Evolutionary conservation across 2,329 filamentous ascomycete species (phyloP).

Genomic region (Sporothrix globosa): DNA sequence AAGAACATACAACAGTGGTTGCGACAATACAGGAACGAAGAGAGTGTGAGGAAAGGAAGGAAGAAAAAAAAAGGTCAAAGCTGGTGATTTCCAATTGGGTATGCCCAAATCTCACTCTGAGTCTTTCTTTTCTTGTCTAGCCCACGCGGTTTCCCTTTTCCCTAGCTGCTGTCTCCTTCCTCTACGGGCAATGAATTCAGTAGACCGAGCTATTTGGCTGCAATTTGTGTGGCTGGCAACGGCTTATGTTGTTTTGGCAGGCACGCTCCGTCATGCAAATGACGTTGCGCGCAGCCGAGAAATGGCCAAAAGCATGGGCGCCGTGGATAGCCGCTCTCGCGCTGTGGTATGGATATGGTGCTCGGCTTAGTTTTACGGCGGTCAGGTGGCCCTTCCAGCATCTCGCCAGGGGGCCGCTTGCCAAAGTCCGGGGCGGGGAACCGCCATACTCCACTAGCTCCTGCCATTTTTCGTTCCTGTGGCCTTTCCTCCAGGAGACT

Average conservation of each 20-base stretch:
- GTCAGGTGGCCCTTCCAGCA: neutral
- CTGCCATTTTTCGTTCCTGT: constrained; percentile 11
- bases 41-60: constrained; percentile 3
- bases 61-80: constrained; percentile 4
- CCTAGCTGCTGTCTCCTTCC: constrained; percentile 11
- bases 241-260: constrained; percentile 32
- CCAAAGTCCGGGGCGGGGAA: constrained; percentile 30
- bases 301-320: constrained; percentile 25
- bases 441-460: neutral
- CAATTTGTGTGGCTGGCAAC: constrained; percentile 33
- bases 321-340: constrained; percentile 33
- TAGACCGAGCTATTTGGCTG: constrained; percentile 23
- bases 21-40: constrained; percentile 10
- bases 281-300: constrained; percentile 26
- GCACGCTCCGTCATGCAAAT: constrained; percentile 22
- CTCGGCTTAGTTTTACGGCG: constrained; percentile 21
- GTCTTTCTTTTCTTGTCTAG: constrained; percentile 1
- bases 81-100: constrained; percentile 9
- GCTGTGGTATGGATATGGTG: neutral
- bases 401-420: constrained; percentile 3
- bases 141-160: neutral
- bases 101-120: neutral
- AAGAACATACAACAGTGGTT: constrained; percentile 5
- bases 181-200: constrained; percentile 5
- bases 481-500: neutral